Base-by-base conservation (phyloP, 495 filamentous ascomycete species). In the Penicillium paradoxum region DNA sequence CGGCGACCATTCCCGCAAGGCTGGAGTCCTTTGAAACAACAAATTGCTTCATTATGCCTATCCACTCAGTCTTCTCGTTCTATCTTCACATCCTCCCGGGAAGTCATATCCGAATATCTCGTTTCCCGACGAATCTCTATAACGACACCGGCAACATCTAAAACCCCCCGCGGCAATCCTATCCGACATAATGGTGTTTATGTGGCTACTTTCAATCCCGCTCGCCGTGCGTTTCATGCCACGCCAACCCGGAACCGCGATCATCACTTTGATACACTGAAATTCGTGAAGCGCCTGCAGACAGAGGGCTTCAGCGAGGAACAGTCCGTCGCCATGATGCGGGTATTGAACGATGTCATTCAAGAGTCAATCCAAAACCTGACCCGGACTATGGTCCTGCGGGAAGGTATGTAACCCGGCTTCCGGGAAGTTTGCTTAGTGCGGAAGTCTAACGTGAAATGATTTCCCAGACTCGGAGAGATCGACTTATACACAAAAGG, bases 351-450 rank as follows among this genome's bases (percentile, higher is more conserved):
- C 68, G 91, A 97, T 70, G 91, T 97, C 32, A 97, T 99, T 58
- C 87, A 97, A 67, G 93, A 99, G 70, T 95, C 89, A 57, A 96
- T 99, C 53, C 95, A 97, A 66, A 97, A 99, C 75, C 75, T 99
- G 18, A 97, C 95, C 0, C 86, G 93, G 50, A 97, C 93, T 10
- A 97, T 99, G 95, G 95, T 99, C 3, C 79, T 95, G n/a, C 88
- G 89, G 62, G 95, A 97, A 72, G 95, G 78, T 78, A 36, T 60
- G 61, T 53, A 2, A 36, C 19, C n/a, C 8, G 3, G 8, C 14
- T 7, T 11, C 3, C 13, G 34, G 21, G 15, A 1, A 32, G 14
- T 3, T 10, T 41, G 13, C 17, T 25, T 27, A 50, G n/a, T 37
- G 14, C 14, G n/a, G 29, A 18, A 34, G 18, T 22, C 24, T 54